Percentiles rank a stretch among this genome's conserved stretches.
phyloP scores from a whole-genome alignment of 2,329 filamentous ascomycete genomes.

The Pseudogymnoascus sp. region DNA sequence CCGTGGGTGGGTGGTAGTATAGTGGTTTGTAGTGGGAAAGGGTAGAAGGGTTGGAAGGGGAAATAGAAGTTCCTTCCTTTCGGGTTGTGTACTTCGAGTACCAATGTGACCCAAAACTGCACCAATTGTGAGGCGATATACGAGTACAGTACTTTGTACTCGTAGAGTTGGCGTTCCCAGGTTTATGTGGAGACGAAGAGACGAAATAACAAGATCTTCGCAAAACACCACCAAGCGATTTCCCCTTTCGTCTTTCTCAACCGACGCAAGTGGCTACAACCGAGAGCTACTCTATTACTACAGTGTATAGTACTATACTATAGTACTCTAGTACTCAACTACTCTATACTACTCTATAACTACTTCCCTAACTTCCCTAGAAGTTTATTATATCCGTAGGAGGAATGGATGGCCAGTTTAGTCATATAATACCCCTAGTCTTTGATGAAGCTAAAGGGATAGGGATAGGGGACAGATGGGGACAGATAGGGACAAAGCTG shows the following conservation, averaged over 20 bases:
- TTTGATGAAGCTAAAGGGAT: background rate
- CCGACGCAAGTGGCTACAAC: slow-evolving; percentile 3
- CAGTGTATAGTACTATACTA: no score
- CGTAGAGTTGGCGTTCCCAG: background rate
- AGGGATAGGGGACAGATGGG: no score
- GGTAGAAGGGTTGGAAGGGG: background rate
- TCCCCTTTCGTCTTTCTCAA: slow-evolving; percentile 1
- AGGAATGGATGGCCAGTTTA: background rate
- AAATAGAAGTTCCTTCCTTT: background rate
- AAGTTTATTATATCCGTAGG: background rate
- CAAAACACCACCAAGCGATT: background rate
- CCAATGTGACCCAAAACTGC: background rate
- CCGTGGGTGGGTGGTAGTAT: no score
- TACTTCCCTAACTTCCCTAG: background rate
- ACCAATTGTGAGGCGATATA: no score
- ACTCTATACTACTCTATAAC: background rate
- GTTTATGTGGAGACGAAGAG: background rate
- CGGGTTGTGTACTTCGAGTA: background rate
- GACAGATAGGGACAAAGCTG: background rate
- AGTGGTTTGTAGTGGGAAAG: no score
- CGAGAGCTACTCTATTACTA: background rate
- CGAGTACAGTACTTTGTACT: no score
- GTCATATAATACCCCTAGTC: background rate
- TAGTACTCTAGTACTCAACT: no score
- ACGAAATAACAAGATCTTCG: background rate